Percentiles rank a stretch among this genome's conserved stretches.
Conservation (phyloP, 441 rosid genomes). For the Populus trichocarpa region DNA sequence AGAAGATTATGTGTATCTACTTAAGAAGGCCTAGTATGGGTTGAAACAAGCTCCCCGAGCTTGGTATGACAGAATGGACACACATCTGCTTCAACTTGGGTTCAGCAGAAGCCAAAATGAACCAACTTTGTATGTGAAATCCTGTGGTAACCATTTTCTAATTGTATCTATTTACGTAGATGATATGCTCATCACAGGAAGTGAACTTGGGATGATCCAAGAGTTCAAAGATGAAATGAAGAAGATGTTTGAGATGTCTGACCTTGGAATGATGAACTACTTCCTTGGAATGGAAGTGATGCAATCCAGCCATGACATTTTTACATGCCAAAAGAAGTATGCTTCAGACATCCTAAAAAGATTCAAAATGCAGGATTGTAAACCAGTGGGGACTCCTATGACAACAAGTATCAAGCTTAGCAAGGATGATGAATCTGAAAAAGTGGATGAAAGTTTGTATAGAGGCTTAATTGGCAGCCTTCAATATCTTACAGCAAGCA, state of each 20-base stretch:
- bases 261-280: neutral
- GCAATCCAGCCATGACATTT: neutral
- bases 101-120: no score
- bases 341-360: neutral
- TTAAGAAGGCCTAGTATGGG: slow-evolving; percentile 1
- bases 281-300: neutral
- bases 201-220: neutral
- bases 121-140: no score
- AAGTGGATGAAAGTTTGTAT: neutral
- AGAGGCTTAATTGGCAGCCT: neutral
- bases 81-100: no score
- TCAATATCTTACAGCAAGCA: neutral
- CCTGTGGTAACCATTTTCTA: no score
- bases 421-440: neutral
- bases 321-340: neutral
- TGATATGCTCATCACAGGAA: no score
- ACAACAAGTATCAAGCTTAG: neutral
- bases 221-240: neutral
- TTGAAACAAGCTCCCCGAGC: no score
- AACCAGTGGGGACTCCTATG: neutral
- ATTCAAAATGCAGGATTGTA: neutral
- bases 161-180: no score
- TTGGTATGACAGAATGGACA: no score
- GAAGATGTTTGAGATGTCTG: neutral
- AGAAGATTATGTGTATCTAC: neutral